These are phyloP conservation scores for Anaeramoeba ignava DNA, from an alignment of 78 protist genomes.

Conservation along the genomic window DNA sequence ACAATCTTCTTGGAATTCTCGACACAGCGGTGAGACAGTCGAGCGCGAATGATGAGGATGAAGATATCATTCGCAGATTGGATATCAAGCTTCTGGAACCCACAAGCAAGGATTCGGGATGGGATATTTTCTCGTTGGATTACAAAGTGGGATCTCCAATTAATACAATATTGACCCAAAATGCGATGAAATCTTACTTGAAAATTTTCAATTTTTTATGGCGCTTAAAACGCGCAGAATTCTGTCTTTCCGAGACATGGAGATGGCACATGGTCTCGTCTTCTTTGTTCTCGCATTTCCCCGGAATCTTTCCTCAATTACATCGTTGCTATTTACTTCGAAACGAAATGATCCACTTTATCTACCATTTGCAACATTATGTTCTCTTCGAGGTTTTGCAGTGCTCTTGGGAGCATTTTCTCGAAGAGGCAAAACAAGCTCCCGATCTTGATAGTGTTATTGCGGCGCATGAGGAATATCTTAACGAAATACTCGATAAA, in stretches of 20 bases:
- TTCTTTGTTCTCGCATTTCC: background rate
- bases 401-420: background rate
- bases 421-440: background rate
- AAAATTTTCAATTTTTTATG: background rate
- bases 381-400: background rate
- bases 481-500: background rate
- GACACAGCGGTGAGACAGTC: background rate
- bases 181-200: background rate
- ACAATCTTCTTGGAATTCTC: background rate
- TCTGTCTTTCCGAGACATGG: background rate
- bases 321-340: background rate
- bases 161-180: background rate
- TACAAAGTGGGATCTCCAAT: background rate
- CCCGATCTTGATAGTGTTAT: background rate
- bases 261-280: background rate
- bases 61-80: background rate
- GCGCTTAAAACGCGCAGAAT: background rate
- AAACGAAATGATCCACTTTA: background rate
- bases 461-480: background rate
- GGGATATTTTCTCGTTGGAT: background rate
- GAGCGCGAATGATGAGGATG: background rate
- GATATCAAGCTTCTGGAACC: background rate
- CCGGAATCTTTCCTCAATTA: background rate
- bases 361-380: conserved; percentile 1
- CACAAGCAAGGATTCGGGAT: background rate